Percentiles rank a stretch among this genome's conserved stretches.
These are phyloP conservation scores for Talaromyces sp. DNA, from an alignment of 2,329 filamentous ascomycete genomes.

Conservation along the genomic window DNA sequence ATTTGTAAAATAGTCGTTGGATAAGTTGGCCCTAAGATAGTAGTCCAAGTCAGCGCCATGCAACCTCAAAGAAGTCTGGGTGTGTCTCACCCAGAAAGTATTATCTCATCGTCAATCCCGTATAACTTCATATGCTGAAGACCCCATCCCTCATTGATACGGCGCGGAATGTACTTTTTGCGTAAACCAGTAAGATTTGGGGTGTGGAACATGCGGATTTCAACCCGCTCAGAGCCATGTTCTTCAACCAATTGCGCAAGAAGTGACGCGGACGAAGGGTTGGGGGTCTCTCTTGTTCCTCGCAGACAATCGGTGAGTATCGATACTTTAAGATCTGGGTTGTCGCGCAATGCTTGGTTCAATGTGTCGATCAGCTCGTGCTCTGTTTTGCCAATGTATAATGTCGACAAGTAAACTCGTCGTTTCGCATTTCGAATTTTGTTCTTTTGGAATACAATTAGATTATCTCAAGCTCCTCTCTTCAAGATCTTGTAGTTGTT, in stretches of 20 bases:
- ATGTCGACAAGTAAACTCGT: constrained; percentile 85
- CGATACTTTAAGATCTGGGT: constrained; percentile 72
- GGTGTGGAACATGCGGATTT: constrained; percentile 96
- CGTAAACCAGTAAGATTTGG: constrained; percentile 84
- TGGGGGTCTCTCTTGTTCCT: constrained; percentile 82
- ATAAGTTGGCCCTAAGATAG: constrained; percentile 69
- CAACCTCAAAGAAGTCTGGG: neutral
- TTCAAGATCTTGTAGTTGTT: neutral
- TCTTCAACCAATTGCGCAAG: constrained; percentile 76
- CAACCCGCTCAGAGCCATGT: constrained; percentile 77
- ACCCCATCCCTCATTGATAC: constrained; percentile 98
- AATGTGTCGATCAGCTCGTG: constrained; percentile 78
- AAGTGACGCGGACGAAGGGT: constrained; percentile 80
- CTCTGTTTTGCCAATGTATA: constrained; percentile 94
- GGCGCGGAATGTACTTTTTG: constrained; percentile 75
- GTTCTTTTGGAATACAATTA: no score
- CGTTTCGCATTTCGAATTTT: constrained; percentile 76
- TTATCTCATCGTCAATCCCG: constrained; percentile 89
- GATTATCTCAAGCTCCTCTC: neutral
- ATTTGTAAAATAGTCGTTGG: constrained; percentile 91
- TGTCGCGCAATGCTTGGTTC: constrained; percentile 65
- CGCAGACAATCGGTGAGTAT: constrained; percentile 87
- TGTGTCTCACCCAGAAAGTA: constrained; percentile 69
- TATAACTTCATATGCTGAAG: constrained; percentile 99
- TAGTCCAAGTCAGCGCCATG: neutral